These are phyloP conservation scores for Curvularia hawaiiensis DNA, from an alignment of 2,329 filamentous ascomycete genomes.

Conservation along the genomic window DNA sequence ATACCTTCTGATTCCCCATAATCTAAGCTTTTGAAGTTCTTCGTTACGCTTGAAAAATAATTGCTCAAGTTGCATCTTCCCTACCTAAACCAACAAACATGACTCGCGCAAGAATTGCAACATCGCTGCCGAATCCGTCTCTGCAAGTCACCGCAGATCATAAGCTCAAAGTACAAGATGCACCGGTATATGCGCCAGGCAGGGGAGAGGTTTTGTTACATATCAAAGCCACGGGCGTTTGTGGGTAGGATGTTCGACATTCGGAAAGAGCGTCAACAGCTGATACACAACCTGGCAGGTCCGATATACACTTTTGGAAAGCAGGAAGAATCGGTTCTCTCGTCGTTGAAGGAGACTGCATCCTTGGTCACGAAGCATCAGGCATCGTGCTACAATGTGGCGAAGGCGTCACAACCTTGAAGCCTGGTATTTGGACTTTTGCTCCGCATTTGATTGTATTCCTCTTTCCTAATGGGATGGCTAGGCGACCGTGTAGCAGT, in stretches of 20 bases:
- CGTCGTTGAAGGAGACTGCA: slow-evolving; percentile 66
- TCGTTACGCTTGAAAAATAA: slow-evolving; percentile 4
- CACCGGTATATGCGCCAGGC: slow-evolving; percentile 61
- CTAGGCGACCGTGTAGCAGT: slow-evolving; percentile 68
- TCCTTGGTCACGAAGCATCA: slow-evolving; percentile 69
- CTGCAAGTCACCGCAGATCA: slow-evolving; percentile 66
- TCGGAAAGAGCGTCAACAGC: neutral
- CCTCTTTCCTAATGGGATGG: too few relatives aligned
- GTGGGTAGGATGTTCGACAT: slow-evolving; percentile 55
- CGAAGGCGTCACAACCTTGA: slow-evolving; percentile 58
- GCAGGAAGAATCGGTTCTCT: slow-evolving; percentile 67
- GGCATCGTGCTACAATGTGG: slow-evolving; percentile 65
- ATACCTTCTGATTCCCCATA: neutral
- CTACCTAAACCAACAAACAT: slow-evolving; percentile 18
- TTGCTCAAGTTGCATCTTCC: neutral
- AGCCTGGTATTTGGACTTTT: slow-evolving; percentile 45
- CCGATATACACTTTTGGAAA: slow-evolving; percentile 73
- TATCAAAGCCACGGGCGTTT: slow-evolving; percentile 67
- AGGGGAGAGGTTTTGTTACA: slow-evolving; percentile 64
- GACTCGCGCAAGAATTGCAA: slow-evolving; percentile 21
- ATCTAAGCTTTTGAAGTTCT: neutral
- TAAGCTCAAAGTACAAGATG: slow-evolving; percentile 61
- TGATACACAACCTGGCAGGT: slow-evolving; percentile 47
- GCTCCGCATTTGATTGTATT: neutral
- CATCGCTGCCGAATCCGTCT: slow-evolving; percentile 57